Percentiles rank a stretch among this genome's conserved stretches.
Conservation (phyloP, 371 early-diverging fungal genomes). For the Neoconidiobolus thromboides region DNA sequence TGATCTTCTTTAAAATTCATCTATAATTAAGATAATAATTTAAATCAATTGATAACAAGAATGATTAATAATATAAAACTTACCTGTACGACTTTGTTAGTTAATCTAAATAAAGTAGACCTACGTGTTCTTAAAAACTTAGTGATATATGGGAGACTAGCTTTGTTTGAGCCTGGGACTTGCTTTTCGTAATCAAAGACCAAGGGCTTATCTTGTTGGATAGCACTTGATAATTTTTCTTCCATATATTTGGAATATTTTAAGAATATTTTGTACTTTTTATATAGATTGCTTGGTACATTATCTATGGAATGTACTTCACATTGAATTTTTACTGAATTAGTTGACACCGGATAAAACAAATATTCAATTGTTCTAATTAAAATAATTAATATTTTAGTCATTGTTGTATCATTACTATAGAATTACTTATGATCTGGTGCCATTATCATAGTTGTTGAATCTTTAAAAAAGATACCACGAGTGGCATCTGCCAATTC, state of each 20-base stretch:
- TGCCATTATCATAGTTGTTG: slow-evolving; percentile 37
- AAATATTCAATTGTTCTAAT: slow-evolving; percentile 29
- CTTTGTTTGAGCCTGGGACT: slow-evolving; percentile 10
- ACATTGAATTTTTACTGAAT: slow-evolving; percentile 14
- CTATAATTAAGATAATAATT: slow-evolving; percentile 13
- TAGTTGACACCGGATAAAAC: slow-evolving; percentile 15
- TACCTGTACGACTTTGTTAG: slow-evolving; percentile 53
- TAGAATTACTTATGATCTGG: slow-evolving; percentile 28
- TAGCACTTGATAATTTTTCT: slow-evolving; percentile 20
- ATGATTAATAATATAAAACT: not conserved
- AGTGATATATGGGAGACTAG: slow-evolving; percentile 28
- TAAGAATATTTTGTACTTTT: slow-evolving; percentile 40
- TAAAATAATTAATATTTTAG: too few relatives aligned
- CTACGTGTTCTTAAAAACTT: slow-evolving; percentile 40
- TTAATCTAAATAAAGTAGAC: slow-evolving; percentile 54
- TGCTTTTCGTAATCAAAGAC: too few relatives aligned
- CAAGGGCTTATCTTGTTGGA: not conserved
- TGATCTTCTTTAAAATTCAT: slow-evolving; percentile 48
- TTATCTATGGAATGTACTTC: slow-evolving; percentile 17
- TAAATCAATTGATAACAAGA: too few relatives aligned
- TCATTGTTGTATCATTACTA: too few relatives aligned
- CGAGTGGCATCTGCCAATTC: slow-evolving; percentile 49
- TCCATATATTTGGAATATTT: slow-evolving; percentile 45
- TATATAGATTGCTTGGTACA: slow-evolving; percentile 32
- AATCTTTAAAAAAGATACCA: slow-evolving; percentile 75